These are phyloP conservation scores for Alnus glutinosa DNA, from an alignment of 306 rosid genomes.

Conservation along the genomic window DNA sequence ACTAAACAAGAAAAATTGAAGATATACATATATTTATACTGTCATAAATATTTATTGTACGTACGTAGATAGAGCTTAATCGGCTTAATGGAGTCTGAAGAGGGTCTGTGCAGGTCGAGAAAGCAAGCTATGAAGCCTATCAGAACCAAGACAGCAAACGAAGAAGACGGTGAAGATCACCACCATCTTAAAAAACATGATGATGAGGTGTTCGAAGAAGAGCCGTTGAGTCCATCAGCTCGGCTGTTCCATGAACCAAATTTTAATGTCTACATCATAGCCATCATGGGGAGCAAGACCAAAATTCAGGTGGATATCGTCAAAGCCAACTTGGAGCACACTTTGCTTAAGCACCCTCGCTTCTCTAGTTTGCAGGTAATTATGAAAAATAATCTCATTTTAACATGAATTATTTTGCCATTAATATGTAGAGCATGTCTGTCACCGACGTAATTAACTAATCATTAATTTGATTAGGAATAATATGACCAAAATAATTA, in stretches of 20 bases:
- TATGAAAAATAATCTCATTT: too few relatives aligned
- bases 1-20: not conserved
- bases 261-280: slow-evolving; percentile 36
- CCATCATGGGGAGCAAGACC: slow-evolving; percentile 33
- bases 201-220: slow-evolving; percentile 13
- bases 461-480: too few relatives aligned
- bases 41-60: not conserved
- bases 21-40: not conserved
- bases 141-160: slow-evolving; percentile 20
- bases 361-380: slow-evolving; percentile 39
- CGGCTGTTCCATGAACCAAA: slow-evolving; percentile 39
- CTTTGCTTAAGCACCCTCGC: slow-evolving; percentile 43
- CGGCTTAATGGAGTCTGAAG: slow-evolving; percentile 14
- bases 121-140: slow-evolving; percentile 25
- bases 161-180: not conserved
- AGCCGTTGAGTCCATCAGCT: slow-evolving; percentile 39
- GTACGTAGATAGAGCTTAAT: not conserved
- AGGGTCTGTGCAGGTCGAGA: slow-evolving; percentile 25
- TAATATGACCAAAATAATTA: too few relatives aligned
- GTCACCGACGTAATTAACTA: too few relatives aligned
- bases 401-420: too few relatives aligned
- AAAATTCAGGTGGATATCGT: slow-evolving; percentile 9
- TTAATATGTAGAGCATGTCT: too few relatives aligned
- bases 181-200: not conserved
- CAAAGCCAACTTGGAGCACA: slow-evolving; percentile 26